Evolutionary conservation across 768 basidiomycete species (phyloP), one percentile per base, ranked within the genome.

Genomic region (Crassisporium funariophilum): DNA sequence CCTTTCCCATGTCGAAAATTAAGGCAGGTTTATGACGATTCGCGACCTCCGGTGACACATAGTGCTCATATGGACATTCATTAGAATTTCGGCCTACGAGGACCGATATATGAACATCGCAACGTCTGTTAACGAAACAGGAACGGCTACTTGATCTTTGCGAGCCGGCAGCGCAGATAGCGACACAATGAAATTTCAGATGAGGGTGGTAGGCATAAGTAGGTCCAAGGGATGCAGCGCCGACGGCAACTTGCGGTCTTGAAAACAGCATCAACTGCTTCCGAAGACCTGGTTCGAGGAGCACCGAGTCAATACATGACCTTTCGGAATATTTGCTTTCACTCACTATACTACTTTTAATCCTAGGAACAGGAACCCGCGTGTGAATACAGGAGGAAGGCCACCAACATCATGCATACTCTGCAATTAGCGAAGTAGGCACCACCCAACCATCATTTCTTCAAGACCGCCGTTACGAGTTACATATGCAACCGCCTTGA

Each of bases 1-100:
- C 39, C 29, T 48, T 49, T 49, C 48, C 42, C 48, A 49, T 49
- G 48, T 49, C 48, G 48, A 49, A 29, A 39, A 47, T 39, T 33
- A 41, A 47, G 48, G 44, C 48, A 49, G 37, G 24, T 17, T 49
- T 36, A 20, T 37, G 37, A 49, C 41, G n/a, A n/a, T n/a, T n/a
- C 25, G 35, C 11, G 11, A 31, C 13, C 41, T 31, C 13, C 29
- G 46, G 38, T 49, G 48, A 49, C 48, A 49, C 42, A 49, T 49
- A 41, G 35, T 49, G 48, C 41, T 43, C 19, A 38, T 15, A 12
- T 17, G 17, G 35, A 25, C n/a, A n/a, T n/a, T n/a, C n/a, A n/a
- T n/a, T 8, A 27, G 35, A 12, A 39, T 33, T 49, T 37, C 33
- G 35, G 42, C 24, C 10, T 5, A 49, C 20, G 17, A 45, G 35